Base-by-base conservation (phyloP, 768 basidiomycete species). In the Crepidotus variabilis region DNA sequence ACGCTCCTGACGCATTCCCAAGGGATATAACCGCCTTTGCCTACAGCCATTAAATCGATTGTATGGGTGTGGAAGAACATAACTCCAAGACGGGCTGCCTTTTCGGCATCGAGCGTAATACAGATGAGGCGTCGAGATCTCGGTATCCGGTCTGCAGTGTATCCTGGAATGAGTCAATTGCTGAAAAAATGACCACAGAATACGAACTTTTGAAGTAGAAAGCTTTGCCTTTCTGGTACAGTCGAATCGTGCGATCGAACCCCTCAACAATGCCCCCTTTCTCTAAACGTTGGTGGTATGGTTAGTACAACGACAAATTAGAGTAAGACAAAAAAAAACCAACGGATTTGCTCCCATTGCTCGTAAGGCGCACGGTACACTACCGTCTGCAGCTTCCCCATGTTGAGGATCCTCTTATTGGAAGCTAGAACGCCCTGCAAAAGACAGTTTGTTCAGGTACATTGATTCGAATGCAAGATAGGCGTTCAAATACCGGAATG, bases 211-310 rank as follows among this genome's bases (percentile, higher is more conserved):
- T 13, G 21, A 5, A 49, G 22, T 21, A 49, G 13, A 49, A 21
- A 6, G 47, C 47, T 49, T 22, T 46, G 50, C 59, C 34, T 34
- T 47, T 52, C 34, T 57, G 50, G 23, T 49, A 68, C 66, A 75
- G 47, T 51, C 45, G 55, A 28, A 59, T 62, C 57, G 51, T 57
- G 65, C 33, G 62, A 71, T 60, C 65, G 81, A 54, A 8, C 2
- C 52, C 58, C 53, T 62, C 58, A 14, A 34, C 45, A 46, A 67
- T 67, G 13, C 66, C 66, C 14, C 61, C 34, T 28, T 61, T 18
- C 1, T 52, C 64, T 67, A 49, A 16, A 7, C 20, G 32, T 16
- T 36, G 32, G 43, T 2, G 28, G 18, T 43, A n/a, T 35, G 21
- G 23, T 58, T n/a, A 51, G 18, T 45, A 21, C 0, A n/a, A 22